Conservation (phyloP, 2,329 filamentous ascomycete species). For the Cladosporium austrohemisphaericum region DNA sequence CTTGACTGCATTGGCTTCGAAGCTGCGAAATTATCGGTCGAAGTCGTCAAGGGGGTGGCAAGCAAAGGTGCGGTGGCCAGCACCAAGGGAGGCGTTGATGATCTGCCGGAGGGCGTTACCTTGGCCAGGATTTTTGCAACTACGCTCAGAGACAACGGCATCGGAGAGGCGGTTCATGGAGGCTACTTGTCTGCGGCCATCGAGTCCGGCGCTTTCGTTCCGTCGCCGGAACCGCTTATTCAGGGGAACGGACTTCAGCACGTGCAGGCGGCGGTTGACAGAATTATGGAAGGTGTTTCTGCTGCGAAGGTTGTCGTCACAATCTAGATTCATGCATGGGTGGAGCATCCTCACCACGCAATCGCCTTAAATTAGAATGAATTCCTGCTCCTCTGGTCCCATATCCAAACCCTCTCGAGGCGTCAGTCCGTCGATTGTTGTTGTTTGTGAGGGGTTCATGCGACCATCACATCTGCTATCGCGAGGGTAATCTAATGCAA, state of each 20-base stretch:
- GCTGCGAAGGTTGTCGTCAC: conserved; percentile 44
- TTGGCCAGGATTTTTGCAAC: conserved; percentile 28
- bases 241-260: conserved; percentile 42
- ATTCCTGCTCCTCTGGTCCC: too few species aligned
- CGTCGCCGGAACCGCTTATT: conserved; percentile 39
- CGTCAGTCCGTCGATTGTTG: too few species aligned
- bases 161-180: conserved; percentile 34
- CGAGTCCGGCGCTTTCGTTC: conserved; percentile 33
- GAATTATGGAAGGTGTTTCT: conserved; percentile 38
- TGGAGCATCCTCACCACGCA: too few species aligned
- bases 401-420: too few species aligned
- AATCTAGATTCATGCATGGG: too few species aligned
- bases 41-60: conserved; percentile 27
- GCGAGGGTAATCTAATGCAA: too few species aligned
- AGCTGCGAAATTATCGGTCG: conserved; percentile 24
- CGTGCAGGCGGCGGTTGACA: conserved; percentile 41
- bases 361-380: too few species aligned
- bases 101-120: conserved; percentile 29
- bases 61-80: conserved; percentile 23
- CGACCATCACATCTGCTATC: too few species aligned
- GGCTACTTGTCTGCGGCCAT: conserved; percentile 31
- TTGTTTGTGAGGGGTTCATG: too few species aligned
- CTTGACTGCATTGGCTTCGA: conserved; percentile 19
- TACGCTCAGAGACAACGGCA: conserved; percentile 28
- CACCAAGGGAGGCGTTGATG: conserved; percentile 26